Base-by-base conservation (phyloP, 306 rosid genomes). In the Elaeagnus macrophylla region DNA sequence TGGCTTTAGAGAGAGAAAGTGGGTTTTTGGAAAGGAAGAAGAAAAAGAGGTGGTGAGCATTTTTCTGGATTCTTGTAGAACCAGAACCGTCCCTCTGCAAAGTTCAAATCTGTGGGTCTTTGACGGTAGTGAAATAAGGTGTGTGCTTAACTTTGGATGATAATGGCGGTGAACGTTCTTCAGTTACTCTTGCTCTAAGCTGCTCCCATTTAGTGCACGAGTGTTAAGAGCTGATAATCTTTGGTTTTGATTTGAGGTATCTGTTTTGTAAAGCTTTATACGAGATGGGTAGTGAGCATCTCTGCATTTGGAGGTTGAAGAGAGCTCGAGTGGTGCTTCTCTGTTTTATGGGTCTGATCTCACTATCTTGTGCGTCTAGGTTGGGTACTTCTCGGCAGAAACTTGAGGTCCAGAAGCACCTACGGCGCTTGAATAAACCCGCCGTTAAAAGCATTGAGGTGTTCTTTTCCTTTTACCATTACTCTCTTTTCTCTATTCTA, bases 371-470 rank as follows among this genome's bases (percentile, higher is more conserved):
- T 64, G 93, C 84, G 6, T 67, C 88, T 46, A 79, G 99, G 63
- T 65, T 79, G 37, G 65, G 79, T 66, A 73, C 55, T 59, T 75
- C 94, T 18, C 75, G 81, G 61, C 96, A 88, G 76, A 82, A 73
- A 57, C 79, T 93, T 64, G 96, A 93, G 57, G 76, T 88, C 35
- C 75, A 61, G 57, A 88, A 75, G 74, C 99, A 84, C 62, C 84
- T 93, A 77, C 69, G 78, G 54, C 96, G 95, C 35, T 69, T 93
- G 68, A 93, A 93, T 78, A 93, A 93, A 60, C 83, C 89, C 42
- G 64, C 96, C 66, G 74, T 81, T 6, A 82, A 88, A 59, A 80
- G 76, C 83, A 88, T 93, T 62, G 60, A 88, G 96, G 95, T 93
- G 61, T 37, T 12, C 57, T 10, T 14, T 65, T 9, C 17, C 58